Conservation (phyloP, 495 filamentous ascomycete species). For the Cairneyella variabilis region DNA sequence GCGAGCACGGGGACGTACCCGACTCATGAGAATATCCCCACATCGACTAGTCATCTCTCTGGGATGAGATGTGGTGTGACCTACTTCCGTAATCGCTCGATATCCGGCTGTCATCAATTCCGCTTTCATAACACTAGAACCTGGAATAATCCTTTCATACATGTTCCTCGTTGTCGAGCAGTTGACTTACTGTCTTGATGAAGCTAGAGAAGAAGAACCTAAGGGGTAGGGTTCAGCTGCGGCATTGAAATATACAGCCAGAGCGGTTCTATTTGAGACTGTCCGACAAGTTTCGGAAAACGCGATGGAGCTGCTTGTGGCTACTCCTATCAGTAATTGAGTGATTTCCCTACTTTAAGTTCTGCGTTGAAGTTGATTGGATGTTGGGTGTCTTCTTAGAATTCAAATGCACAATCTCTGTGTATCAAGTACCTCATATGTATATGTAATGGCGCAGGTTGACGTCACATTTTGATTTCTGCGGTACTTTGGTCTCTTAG, state of each 20-base stretch:
- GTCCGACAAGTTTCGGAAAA: slow-evolving; percentile 56
- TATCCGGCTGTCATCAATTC: slow-evolving; percentile 64
- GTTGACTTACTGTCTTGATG: slow-evolving; percentile 30
- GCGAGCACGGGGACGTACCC: slow-evolving; percentile 41
- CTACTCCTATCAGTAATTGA: not conserved
- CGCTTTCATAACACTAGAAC: slow-evolving; percentile 61
- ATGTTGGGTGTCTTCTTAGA: not conserved
- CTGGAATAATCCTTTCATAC: slow-evolving; percentile 57
- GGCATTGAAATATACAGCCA: not conserved
- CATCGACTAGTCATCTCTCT: not conserved
- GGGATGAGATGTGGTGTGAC: slow-evolving; percentile 15
- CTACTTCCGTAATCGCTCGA: slow-evolving; percentile 54
- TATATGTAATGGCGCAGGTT: no score
- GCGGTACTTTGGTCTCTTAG: no score
- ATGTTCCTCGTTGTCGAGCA: slow-evolving; percentile 57
- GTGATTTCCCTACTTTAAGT: not conserved
- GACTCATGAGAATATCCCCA: slow-evolving; percentile 47
- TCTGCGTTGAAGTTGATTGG: no score
- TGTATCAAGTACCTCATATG: not conserved
- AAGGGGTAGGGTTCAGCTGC: slow-evolving; percentile 34
- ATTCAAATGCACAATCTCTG: not conserved
- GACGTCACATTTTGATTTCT: no score
- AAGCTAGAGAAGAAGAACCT: slow-evolving; percentile 38
- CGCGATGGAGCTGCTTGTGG: slow-evolving; percentile 55
- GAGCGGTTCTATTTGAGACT: slow-evolving; percentile 42